These are phyloP conservation scores for Vigna reflexopilosa DNA, from an alignment of 306 rosid genomes.

Conservation along the genomic window DNA sequence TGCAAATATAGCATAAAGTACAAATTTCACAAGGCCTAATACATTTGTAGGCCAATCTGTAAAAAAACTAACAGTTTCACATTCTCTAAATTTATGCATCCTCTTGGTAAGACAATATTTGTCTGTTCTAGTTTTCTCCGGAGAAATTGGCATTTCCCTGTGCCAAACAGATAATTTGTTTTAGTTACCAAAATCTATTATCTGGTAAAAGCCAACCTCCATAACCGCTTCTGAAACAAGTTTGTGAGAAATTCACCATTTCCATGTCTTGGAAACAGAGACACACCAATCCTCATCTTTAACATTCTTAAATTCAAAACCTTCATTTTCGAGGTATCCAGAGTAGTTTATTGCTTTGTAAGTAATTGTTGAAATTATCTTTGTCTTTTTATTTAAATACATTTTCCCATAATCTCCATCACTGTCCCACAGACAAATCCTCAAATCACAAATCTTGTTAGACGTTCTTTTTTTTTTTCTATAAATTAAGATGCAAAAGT, in stretches of 20 bases:
- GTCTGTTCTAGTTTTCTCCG: not conserved
- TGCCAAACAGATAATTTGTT: not conserved
- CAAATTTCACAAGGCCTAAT: not conserved
- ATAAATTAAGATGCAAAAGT: too few relatives aligned
- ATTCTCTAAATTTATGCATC: not conserved
- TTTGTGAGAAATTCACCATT: slow-evolving; percentile 38
- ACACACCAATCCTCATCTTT: slow-evolving; percentile 19
- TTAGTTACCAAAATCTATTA: not conserved
- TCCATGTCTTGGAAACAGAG: slow-evolving; percentile 40
- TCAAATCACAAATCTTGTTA: too few relatives aligned
- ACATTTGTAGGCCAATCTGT: not conserved
- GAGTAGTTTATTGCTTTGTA: slow-evolving; percentile 32
- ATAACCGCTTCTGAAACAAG: slow-evolving; percentile 46
- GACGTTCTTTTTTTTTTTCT: too few relatives aligned
- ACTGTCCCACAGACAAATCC: too few relatives aligned
- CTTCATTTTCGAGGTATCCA: slow-evolving; percentile 32
- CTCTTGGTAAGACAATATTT: not conserved
- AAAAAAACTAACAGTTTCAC: not conserved
- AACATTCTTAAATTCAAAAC: slow-evolving; percentile 34
- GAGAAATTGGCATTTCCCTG: slow-evolving; percentile 17
- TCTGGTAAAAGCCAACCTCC: slow-evolving; percentile 38
- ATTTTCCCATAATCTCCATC: not conserved
- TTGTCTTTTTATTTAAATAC: not conserved
- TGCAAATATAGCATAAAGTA: not conserved
- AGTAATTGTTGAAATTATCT: not conserved